Evolutionary conservation across 2,329 filamentous ascomycete species (phyloP), one percentile per base, ranked within the genome.

Genomic region (Zelopaecilomyces penicillatus): DNA sequence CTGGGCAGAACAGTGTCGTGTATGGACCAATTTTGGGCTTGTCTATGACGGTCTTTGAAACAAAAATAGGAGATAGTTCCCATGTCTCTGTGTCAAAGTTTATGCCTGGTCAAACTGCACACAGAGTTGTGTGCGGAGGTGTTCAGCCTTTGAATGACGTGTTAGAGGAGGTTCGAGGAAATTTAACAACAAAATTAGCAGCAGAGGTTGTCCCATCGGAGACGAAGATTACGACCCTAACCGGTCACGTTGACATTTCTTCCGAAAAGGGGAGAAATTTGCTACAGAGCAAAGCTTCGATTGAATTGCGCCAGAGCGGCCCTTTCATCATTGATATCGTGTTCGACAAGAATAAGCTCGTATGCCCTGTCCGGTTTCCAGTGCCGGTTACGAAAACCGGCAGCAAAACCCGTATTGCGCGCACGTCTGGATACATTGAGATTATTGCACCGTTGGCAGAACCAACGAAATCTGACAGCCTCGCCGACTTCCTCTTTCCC

Each of bases 371-470:
- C 2, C 56, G 52, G 2, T 76, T 69, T 42, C 68, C 69, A 0
- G 43, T 61, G 0, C 70, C 71, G 0, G 55, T 75, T 7, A 54
- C 55, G 10, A 58, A 60, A 10, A 56, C 60, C 4, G 56, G 53
- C 6, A 60, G 58, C 50, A 66, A 56, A 46, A 67, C 60, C 2
- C 65, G 67, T 9, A 58, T 75, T 27, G 70, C 67, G 32, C 65
- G 70, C 30, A 68, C 57, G 26, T 68, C 69, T 2, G 56, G 56
- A 7, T 74, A 70, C 48, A 52, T 75, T 30, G 70, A 75, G 47
- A 54, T 75, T 29, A 57, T 70, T 32, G 69, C 64, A 7, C 57
- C 56, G 4, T 27, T 63, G 19, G 61, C 59, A 5, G 42, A 52
- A 9, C 50, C 59, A 2, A 52, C 46, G 2, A 39, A 26, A 9